A percentile compares a stretch with the other conserved stretches of the same genome.
Conservation (phyloP, 73 alveolate species). For the Blepharisma japonicum region DNA sequence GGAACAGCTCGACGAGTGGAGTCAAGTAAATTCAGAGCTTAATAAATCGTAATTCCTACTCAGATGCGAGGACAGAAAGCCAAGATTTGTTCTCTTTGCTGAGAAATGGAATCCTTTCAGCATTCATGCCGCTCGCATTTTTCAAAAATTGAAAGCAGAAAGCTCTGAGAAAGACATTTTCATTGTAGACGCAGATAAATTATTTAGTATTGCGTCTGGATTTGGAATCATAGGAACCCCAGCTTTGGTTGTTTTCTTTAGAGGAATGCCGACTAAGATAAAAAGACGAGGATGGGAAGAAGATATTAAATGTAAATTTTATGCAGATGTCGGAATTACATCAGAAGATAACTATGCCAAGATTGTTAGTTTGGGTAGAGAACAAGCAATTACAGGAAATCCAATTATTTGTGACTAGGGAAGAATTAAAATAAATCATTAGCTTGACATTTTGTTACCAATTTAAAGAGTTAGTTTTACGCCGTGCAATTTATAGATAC, state of each 20-base stretch:
- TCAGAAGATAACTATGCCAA: neutral
- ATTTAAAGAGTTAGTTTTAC: too few species aligned
- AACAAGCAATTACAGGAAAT: neutral
- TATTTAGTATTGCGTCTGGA: neutral
- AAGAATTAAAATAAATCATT: too few species aligned
- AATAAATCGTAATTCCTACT: neutral
- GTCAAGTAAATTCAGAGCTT: neutral
- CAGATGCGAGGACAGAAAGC: neutral
- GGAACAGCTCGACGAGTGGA: neutral
- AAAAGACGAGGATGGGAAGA: slow-evolving; percentile 4
- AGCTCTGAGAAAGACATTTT: neutral
- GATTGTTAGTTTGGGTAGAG: neutral
- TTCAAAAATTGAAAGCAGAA: neutral
- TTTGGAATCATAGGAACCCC: neutral
- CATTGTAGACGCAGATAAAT: neutral
- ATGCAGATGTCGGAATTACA: neutral
- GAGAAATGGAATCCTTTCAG: slow-evolving; percentile 11
- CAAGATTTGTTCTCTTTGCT: neutral
- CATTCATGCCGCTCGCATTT: neutral
- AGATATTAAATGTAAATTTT: neutral
- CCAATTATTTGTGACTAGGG: neutral
- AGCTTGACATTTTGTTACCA: too few species aligned
- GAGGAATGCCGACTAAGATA: neutral
- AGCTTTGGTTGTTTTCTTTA: neutral
- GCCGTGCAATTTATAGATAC: slow-evolving; percentile 22